These are phyloP conservation scores for Stemphylium beticola DNA, from an alignment of 2,329 filamentous ascomycete genomes.

Conservation along the genomic window DNA sequence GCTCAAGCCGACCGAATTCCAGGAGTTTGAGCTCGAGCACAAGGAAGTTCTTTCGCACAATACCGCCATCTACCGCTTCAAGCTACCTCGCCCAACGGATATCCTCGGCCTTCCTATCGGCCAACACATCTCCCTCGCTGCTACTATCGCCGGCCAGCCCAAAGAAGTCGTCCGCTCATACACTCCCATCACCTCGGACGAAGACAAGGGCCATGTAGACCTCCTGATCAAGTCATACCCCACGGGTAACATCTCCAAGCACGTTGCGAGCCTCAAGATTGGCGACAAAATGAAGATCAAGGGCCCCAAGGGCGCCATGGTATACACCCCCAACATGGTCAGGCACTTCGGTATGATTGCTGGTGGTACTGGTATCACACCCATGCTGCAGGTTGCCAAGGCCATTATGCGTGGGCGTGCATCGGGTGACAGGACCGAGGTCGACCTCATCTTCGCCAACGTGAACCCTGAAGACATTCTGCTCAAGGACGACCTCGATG, in stretches of 20 bases:
- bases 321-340: conserved; percentile 97
- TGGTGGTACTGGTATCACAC: conserved; percentile 95
- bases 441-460: conserved; percentile 93
- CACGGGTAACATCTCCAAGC: conserved; percentile 94
- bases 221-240: conserved; percentile 98
- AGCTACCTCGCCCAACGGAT: conserved; percentile 74
- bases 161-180: conserved; percentile 52
- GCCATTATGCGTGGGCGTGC: conserved; percentile 79
- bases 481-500: conserved; percentile 88
- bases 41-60: conserved; percentile 98
- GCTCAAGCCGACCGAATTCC: conserved; percentile 85
- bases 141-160: conserved; percentile 46
- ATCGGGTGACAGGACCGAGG: conserved; percentile 81
- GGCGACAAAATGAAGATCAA: conserved; percentile 83
- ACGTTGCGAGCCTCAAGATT: conserved; percentile 81
- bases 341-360: conserved; percentile 97
- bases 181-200: conserved; percentile 51
- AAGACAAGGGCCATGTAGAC: conserved; percentile 82
- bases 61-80: conserved; percentile 97
- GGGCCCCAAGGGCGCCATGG: conserved; percentile 96
- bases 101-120: conserved; percentile 97
- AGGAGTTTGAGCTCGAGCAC: conserved; percentile 90
- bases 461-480: conserved; percentile 92
- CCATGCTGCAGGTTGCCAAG: conserved; percentile 95
- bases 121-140: conserved; percentile 97